Evolutionary conservation across 331 rosid genomes (phyloP).

Genomic region (Erythrophleum ivorense): DNA sequence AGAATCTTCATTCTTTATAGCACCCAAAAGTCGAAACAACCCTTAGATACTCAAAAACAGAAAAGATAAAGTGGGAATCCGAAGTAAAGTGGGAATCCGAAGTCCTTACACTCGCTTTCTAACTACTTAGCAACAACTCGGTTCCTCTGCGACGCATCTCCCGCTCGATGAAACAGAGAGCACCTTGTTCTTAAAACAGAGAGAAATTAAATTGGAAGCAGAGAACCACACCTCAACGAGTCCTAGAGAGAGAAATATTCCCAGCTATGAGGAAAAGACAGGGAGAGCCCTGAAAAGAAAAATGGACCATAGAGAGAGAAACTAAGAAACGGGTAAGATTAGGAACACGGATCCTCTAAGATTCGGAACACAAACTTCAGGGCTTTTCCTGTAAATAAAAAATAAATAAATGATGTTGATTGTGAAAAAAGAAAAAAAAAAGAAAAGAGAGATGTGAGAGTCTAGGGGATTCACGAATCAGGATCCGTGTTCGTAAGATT

Average conservation of each 20-base stretch:
- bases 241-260: conserved; percentile 45
- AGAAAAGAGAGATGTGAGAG: too few relatives aligned
- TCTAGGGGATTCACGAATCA: too few relatives aligned
- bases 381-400: too few relatives aligned
- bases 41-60: not conserved
- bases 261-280: conserved; percentile 33
- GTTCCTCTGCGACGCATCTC: conserved; percentile 48
- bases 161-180: conserved; percentile 42
- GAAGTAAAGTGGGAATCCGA: not conserved
- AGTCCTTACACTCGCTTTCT: conserved; percentile 19
- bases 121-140: conserved; percentile 12
- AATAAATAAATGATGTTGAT: too few relatives aligned
- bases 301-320: conserved; percentile 47
- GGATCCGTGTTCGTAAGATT: not conserved
- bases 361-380: too few relatives aligned
- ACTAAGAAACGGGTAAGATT: not conserved
- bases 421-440: too few relatives aligned
- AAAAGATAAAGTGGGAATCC: conserved; percentile 1
- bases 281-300: not conserved
- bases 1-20: not conserved
- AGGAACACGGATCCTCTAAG: too few relatives aligned
- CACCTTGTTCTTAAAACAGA: conserved; percentile 30
- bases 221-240: conserved; percentile 12
- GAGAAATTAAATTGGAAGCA: conserved; percentile 24
- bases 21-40: not conserved